These are phyloP conservation scores for Hymenoscyphus infarciens DNA, from an alignment of 2,329 filamentous ascomycete species.

Conservation along the genomic window DNA sequence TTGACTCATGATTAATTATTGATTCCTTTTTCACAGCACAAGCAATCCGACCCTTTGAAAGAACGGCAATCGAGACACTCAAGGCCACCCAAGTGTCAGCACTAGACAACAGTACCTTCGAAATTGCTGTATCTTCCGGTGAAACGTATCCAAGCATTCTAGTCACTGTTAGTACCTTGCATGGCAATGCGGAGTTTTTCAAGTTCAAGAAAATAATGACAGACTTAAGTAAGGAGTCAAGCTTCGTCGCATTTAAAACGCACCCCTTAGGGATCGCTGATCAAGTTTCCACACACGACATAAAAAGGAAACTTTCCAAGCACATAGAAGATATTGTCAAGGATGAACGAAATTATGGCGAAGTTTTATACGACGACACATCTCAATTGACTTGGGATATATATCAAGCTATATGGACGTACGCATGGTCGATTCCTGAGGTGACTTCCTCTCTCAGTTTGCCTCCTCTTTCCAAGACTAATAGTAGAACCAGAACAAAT, in stretches of 20 bases:
- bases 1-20: neutral
- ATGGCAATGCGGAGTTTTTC: neutral
- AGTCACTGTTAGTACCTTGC: neutral
- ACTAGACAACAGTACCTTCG: neutral
- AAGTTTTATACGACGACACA: neutral
- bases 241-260: neutral
- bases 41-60: neutral
- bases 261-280: neutral
- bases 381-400: neutral
- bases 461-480: neutral
- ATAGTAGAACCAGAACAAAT: neutral
- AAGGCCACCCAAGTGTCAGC: neutral
- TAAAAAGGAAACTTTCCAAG: neutral
- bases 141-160: neutral
- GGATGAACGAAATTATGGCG: neutral
- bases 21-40: neutral
- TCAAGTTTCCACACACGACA: neutral
- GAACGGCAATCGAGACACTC: neutral
- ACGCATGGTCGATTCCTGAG: neutral
- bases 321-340: neutral
- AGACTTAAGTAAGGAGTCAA: too few species aligned
- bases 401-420: neutral
- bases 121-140: neutral
- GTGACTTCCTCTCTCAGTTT: neutral
- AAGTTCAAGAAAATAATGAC: neutral